These are phyloP conservation scores for Aspergillus hancockii DNA, from an alignment of 495 filamentous ascomycete genomes.

Conservation along the genomic window DNA sequence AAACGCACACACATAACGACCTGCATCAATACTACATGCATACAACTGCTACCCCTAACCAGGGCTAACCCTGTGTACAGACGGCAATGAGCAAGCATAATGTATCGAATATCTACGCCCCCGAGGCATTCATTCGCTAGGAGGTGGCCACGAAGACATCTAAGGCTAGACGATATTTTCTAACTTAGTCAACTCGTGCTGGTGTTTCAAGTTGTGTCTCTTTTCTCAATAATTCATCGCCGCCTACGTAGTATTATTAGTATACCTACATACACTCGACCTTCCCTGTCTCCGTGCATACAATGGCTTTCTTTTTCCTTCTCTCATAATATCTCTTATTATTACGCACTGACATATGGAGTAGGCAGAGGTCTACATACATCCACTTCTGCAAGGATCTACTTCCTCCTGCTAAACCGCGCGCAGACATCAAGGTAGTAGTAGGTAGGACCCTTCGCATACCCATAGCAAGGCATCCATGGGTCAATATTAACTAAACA, in stretches of 20 bases:
- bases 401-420: background rate
- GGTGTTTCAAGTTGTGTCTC: background rate
- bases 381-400: constrained; percentile 2
- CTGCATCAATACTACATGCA: constrained; percentile 6
- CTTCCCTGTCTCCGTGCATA: background rate
- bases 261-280: background rate
- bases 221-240: background rate
- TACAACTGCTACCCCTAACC: background rate
- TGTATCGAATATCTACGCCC: background rate
- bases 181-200: constrained; percentile 4
- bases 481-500: background rate
- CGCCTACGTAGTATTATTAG: background rate
- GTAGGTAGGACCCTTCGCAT: background rate
- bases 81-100: background rate
- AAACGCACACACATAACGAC: constrained; percentile 3
- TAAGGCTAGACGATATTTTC: background rate
- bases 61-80: background rate
- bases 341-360: background rate
- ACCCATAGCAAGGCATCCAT: background rate
- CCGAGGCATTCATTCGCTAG: background rate
- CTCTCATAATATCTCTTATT: background rate
- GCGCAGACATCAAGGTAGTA: background rate
- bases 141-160: background rate
- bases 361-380: background rate
- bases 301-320: background rate